Conservation (phyloP, 768 basidiomycete genomes). For the Leucocoprinus birnbaumii region DNA sequence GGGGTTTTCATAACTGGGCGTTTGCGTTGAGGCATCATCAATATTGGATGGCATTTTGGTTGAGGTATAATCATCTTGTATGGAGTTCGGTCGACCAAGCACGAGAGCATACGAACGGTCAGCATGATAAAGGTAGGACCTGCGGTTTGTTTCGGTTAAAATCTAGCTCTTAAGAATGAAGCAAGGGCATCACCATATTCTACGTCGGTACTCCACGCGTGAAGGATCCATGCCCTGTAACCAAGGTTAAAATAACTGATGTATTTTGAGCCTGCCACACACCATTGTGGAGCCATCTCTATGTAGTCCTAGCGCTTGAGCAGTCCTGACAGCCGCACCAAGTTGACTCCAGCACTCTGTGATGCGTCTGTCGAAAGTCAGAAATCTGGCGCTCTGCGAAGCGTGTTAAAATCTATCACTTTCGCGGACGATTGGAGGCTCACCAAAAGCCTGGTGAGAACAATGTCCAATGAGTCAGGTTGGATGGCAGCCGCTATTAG, state of each 20-base stretch:
- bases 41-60: slow-evolving; percentile 74
- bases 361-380: slow-evolving; percentile 77
- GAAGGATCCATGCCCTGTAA: slow-evolving; percentile 66
- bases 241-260: not conserved
- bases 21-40: slow-evolving; percentile 52
- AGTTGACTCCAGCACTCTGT: slow-evolving; percentile 97
- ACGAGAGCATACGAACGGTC: slow-evolving; percentile 91
- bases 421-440: slow-evolving; percentile 27
- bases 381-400: slow-evolving; percentile 49
- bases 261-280: slow-evolving; percentile 19
- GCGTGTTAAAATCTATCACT: not conserved
- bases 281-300: slow-evolving; percentile 85
- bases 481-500: slow-evolving; percentile 92
- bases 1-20: slow-evolving; percentile 44
- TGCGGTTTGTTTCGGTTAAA: slow-evolving; percentile 4
- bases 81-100: slow-evolving; percentile 86
- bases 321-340: slow-evolving; percentile 89
- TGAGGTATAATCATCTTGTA: slow-evolving; percentile 87
- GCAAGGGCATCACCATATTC: slow-evolving; percentile 65
- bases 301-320: slow-evolving; percentile 90
- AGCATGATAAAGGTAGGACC: slow-evolving; percentile 92
- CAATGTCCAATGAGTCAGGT: slow-evolving; percentile 88
- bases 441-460: slow-evolving; percentile 88
- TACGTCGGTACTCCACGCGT: slow-evolving; percentile 83
- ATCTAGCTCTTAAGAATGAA: not conserved